A percentile compares a stretch with the other conserved stretches of the same genome.
phyloP scores from a whole-genome alignment of 169 alveolate genomes.

The Cryptosporidium sp. region DNA sequence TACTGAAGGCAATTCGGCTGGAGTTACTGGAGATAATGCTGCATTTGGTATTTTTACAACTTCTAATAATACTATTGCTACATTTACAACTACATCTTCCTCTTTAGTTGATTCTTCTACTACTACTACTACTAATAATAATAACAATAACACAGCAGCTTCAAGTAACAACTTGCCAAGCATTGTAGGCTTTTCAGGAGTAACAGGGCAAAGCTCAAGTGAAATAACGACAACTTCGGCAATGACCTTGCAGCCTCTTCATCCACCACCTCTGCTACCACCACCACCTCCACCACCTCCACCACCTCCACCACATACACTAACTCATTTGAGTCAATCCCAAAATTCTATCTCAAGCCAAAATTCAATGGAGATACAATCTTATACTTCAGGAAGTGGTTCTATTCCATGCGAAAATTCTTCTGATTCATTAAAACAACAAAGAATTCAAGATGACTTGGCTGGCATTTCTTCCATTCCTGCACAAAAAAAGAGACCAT shows the following conservation, averaged over 20 bases:
- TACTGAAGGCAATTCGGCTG: background rate
- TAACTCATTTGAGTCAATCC: background rate
- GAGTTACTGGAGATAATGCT: background rate
- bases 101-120: background rate
- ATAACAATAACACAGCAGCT: background rate
- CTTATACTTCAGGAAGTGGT: background rate
- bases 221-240: background rate
- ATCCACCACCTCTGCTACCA: background rate
- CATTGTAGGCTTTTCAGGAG: background rate
- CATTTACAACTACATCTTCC: background rate
- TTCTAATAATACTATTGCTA: background rate
- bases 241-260: background rate
- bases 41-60: background rate
- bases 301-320: background rate
- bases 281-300: background rate
- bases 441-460: background rate
- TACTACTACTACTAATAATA: no score
- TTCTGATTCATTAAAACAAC: background rate
- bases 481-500: slow-evolving; percentile 11
- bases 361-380: background rate
- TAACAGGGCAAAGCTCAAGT: background rate
- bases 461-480: background rate
- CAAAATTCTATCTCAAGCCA: background rate
- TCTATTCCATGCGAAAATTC: background rate
- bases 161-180: background rate